Evolutionary conservation across 345 rosid genomes (phyloP).

Genomic region (Combretum micranthum): DNA sequence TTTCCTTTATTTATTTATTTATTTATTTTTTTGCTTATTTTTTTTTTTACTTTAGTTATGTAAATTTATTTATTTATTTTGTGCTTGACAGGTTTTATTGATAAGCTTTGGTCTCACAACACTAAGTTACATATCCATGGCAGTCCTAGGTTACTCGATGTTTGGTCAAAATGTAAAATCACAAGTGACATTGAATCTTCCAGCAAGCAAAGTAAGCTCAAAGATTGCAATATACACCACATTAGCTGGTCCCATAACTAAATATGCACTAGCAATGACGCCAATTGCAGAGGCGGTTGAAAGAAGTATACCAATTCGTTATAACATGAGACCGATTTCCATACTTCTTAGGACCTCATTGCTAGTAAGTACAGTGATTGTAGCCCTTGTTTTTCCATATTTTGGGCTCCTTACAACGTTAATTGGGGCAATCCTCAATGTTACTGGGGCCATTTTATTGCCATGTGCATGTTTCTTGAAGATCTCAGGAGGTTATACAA

Average conservation of each 20-base stretch:
- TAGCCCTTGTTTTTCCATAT: slow-evolving; percentile 45
- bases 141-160: slow-evolving; percentile 54
- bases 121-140: slow-evolving; percentile 44
- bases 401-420: slow-evolving; percentile 49
- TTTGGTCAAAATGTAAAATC: slow-evolving; percentile 39
- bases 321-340: slow-evolving; percentile 18
- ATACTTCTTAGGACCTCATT: slow-evolving; percentile 31
- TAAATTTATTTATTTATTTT: too few species aligned
- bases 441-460: slow-evolving; percentile 35
- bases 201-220: slow-evolving; percentile 32
- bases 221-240: slow-evolving; percentile 62
- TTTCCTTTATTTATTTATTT: too few species aligned
- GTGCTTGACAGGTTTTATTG: slow-evolving; percentile 35
- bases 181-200: slow-evolving; percentile 54
- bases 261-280: slow-evolving; percentile 50
- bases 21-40: too few species aligned
- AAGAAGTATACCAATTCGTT: slow-evolving; percentile 18
- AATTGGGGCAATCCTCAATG: slow-evolving; percentile 57
- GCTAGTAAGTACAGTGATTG: slow-evolving; percentile 35
- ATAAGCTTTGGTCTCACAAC: slow-evolving; percentile 46
- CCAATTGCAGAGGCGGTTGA: slow-evolving; percentile 40
- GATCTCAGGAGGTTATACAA: slow-evolving; percentile 33
- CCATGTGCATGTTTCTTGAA: slow-evolving; percentile 51
- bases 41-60: too few species aligned
- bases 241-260: slow-evolving; percentile 52